These are phyloP conservation scores for Pyrenula aspistea DNA, from an alignment of 495 filamentous ascomycete genomes.

Conservation along the genomic window DNA sequence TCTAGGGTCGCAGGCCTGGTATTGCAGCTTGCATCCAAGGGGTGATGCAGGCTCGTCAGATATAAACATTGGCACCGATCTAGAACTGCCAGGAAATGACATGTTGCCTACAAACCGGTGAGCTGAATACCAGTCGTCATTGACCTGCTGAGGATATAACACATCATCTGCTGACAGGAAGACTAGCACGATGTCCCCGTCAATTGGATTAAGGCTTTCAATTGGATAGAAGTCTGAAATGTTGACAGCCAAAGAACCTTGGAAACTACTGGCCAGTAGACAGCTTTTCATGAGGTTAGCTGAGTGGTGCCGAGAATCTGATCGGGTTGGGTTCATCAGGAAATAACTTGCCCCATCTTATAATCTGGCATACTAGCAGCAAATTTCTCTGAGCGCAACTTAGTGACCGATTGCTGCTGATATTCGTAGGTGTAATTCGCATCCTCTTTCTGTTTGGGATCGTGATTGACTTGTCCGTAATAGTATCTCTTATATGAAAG, in stretches of 20 bases:
- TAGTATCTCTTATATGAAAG: not conserved
- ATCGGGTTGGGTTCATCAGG: not conserved
- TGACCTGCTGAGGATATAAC: not conserved
- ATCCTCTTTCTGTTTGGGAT: not conserved
- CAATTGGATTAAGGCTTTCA: not conserved
- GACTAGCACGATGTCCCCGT: not conserved
- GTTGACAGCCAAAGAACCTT: not conserved
- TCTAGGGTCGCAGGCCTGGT: not conserved
- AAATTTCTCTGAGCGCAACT: not conserved
- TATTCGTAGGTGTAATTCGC: not conserved
- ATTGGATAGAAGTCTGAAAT: not conserved
- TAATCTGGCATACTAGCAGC: not conserved
- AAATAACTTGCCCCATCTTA: not conserved
- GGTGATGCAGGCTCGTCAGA: not conserved
- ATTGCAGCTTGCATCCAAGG: not conserved
- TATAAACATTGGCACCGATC: not conserved
- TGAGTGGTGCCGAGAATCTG: not conserved
- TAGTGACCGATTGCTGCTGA: not conserved
- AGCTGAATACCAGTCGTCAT: not conserved
- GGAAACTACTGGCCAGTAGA: not conserved
- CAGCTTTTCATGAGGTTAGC: not conserved
- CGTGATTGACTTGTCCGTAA: not conserved
- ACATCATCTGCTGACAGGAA: not conserved
- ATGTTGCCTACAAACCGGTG: not conserved
- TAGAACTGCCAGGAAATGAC: not conserved